Evolutionary conservation across 2,329 filamentous ascomycete species (phyloP).

Genomic region (Cadophora malorum): DNA sequence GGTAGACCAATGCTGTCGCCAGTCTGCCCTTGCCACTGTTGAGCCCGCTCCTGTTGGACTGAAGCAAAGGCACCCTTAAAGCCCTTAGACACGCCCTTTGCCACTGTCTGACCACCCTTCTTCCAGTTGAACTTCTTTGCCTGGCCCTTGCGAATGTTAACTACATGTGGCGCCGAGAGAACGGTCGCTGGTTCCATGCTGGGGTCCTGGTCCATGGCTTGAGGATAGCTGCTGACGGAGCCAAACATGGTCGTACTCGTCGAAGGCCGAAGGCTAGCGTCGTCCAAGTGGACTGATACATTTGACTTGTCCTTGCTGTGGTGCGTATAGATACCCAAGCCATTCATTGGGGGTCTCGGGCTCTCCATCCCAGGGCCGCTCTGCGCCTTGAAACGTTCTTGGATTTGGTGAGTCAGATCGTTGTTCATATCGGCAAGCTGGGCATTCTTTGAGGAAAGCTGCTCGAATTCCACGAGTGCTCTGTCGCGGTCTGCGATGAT

Average conservation of each 20-base stretch:
- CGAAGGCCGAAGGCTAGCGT: constrained; percentile 49
- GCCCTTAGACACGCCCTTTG: constrained; percentile 92
- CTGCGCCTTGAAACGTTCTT: constrained; percentile 88
- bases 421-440: constrained; percentile 96
- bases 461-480: constrained; percentile 93
- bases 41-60: constrained; percentile 58
- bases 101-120: constrained; percentile 91
- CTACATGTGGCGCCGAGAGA: constrained; percentile 75
- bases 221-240: constrained; percentile 41
- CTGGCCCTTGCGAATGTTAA: constrained; percentile 93
- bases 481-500: constrained; percentile 88
- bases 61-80: constrained; percentile 84
- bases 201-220: constrained; percentile 45
- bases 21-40: constrained; percentile 59
- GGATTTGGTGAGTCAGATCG: constrained; percentile 91
- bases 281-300: constrained; percentile 43
- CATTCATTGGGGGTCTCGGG: constrained; percentile 55
- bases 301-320: constrained; percentile 56
- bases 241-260: constrained; percentile 47
- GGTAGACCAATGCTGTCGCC: constrained; percentile 72
- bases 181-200: constrained; percentile 44
- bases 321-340: constrained; percentile 67
- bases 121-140: constrained; percentile 98
- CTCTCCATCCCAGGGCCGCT: constrained; percentile 55
- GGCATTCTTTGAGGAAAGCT: constrained; percentile 90